Evolutionary conservation across 352 stramenopile species (phyloP), one percentile per base, ranked within the genome.

Genomic region (Phytophthora sp.): DNA sequence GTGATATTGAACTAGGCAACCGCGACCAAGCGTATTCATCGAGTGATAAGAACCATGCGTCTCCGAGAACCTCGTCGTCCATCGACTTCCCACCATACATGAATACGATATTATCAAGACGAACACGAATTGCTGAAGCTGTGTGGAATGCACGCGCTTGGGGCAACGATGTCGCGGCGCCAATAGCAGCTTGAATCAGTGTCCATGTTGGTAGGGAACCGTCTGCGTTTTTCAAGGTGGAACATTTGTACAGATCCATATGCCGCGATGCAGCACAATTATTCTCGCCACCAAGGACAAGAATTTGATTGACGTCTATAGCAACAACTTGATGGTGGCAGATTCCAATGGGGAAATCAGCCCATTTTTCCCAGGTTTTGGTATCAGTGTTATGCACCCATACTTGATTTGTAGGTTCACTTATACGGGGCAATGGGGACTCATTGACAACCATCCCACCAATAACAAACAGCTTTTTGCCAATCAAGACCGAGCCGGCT

Each of bases 191-290:
- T 77, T 94, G 85, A 31, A 96, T 68, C 8, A 94, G 63, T 36
- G 89, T 83, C 88, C 88, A 96, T 20, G 62, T 41, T 26, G 88
- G 88, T 7, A 93, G 70, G 4, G 83, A 89, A 1, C 84, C 86
- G 46, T 96, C 88, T 2, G 68, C 67, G 35, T 84, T 80, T 57
- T 72, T 80, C 6, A 57, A 18, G 0, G 76, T 89, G 5, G 85
- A 82, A 26, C 84, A 93, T 53, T 83, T 91, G 63, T 95, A 96
- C 42, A 95, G 49, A 57, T 96, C 86, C 81, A 96, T 91, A 44
- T 96, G 88, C 1, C 88, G 74, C 7, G 88, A 96, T 1, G 86
- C 78, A 9, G 82, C 68, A 36, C 74, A 82, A 41, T 80, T 82
- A 33, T 74, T 88, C 47, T 96, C 88, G 5, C 88, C 88, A 29